Evolutionary conservation across 495 filamentous ascomycete species (phyloP).

Genomic region (Tuber umbilicatum): DNA sequence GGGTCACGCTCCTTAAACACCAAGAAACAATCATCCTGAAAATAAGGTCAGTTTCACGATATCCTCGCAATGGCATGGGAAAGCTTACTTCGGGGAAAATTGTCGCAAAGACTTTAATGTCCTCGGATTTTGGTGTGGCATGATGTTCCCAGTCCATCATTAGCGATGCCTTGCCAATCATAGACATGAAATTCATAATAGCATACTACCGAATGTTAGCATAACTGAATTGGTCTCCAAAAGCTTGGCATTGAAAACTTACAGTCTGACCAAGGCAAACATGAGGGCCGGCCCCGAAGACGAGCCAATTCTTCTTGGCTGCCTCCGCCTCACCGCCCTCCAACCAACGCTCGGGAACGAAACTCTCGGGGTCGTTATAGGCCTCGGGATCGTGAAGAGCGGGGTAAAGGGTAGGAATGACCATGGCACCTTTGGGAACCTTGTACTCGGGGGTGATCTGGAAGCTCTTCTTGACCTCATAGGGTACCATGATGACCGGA

Average conservation of each 20-base stretch:
- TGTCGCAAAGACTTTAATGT: constrained; percentile 97
- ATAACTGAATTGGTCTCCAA: neutral
- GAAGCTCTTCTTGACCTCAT: constrained; percentile 91
- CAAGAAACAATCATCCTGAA: constrained; percentile 40
- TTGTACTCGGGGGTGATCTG: constrained; percentile 83
- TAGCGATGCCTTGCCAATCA: constrained; percentile 92
- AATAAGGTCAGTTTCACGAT: constrained; percentile 7
- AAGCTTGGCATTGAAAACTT: neutral
- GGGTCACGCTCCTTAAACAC: constrained; percentile 39
- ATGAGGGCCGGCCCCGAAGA: constrained; percentile 93
- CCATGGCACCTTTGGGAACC: constrained; percentile 87
- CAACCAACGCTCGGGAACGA: constrained; percentile 89
- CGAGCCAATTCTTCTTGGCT: constrained; percentile 92
- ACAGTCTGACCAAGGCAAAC: constrained; percentile 86
- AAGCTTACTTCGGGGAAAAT: constrained; percentile 87
- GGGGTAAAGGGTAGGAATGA: constrained; percentile 83
- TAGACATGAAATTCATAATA: constrained; percentile 76
- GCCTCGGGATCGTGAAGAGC: constrained; percentile 89
- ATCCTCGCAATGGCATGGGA: neutral
- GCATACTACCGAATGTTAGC: constrained; percentile 54
- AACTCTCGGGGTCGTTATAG: constrained; percentile 81
- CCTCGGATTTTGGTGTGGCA: constrained; percentile 70
- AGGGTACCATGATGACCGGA: constrained; percentile 96
- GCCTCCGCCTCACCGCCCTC: constrained; percentile 77
- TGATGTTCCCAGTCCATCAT: constrained; percentile 86